phyloP scores from a whole-genome alignment of 331 rosid genomes.

The Stylosanthes scabra region DNA sequence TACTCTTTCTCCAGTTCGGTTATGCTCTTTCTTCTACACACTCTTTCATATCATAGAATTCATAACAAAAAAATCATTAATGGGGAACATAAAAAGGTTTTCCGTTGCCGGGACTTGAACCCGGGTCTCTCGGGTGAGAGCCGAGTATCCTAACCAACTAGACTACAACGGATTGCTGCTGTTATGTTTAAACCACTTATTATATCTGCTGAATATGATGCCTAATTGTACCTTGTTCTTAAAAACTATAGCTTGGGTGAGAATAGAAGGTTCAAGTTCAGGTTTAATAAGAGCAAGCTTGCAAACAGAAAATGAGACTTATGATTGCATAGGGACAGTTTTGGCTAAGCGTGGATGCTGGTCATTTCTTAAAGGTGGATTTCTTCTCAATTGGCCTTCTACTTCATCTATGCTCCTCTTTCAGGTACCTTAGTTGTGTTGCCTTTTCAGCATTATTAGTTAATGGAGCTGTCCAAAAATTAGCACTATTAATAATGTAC shows the following conservation, averaged over 20 bases:
- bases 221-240: background rate
- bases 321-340: constrained; percentile 74
- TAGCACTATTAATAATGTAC: background rate
- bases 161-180: constrained; percentile 66
- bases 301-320: constrained; percentile 45
- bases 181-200: rapidly evolving
- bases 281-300: constrained; percentile 64
- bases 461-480: background rate
- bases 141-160: constrained; percentile 81
- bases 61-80: background rate
- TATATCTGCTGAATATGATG: background rate
- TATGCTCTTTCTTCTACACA: background rate
- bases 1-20: constrained; percentile 76
- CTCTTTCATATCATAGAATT: background rate
- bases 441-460: background rate
- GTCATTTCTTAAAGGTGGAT: constrained; percentile 98
- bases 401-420: constrained; percentile 57
- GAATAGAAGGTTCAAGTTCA: constrained; percentile 56
- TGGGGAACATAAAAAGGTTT: background rate
- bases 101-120: constrained; percentile 82
- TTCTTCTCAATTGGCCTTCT: constrained; percentile 56
- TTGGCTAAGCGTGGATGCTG: constrained; percentile 78
- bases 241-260: constrained; percentile 68
- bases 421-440: constrained; percentile 53
- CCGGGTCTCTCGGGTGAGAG: constrained; percentile 72